Evolutionary conservation across 345 rosid species (phyloP), one percentile per base, ranked within the genome.

Genomic region (Citrus inodora): DNA sequence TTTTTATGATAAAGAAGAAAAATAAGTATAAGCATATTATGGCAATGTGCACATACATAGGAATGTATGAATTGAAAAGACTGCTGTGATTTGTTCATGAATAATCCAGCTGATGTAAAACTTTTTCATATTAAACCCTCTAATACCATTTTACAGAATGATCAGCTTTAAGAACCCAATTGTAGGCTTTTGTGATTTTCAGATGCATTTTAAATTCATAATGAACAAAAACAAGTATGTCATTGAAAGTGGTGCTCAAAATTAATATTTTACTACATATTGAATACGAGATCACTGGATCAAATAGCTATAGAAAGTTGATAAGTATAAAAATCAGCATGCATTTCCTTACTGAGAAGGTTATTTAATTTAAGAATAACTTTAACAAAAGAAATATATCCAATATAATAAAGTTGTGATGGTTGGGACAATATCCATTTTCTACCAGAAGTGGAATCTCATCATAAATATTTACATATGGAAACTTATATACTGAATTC

Each of bases 401-500:
- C 46, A 46, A 27, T 67, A 71, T 21, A 9, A 33, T 22, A 14
- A 64, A 32, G 68, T 64, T 64, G n/a, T 16, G 22, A 64, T 64
- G 38, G 21, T 32, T 64, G n/a, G 33, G 40, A 30, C 0, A 64
- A 32, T 62, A 14, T 13, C 21, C 19, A 64, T 30, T 14, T 11
- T 64, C 7, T 16, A 30, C 22, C n/a, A 16, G 38, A 32, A 64
- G 19, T 64, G 38, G 67, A 64, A 7, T 32, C 38, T 7, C n/a
- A 6, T 2, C 17, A 37, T 5, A 8, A 6, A 66, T 21, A 35
- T n/a, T 37, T 35, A 2, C 60, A 38, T 27, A 32, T 1, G 17
- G 75, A 73, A 72, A 62, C 75, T 74, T 63, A 35, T 9, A 63
- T 67, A 79, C 74, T 28, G 55, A 71, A 33, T 79, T 16, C 28